Evolutionary conservation across 768 basidiomycete genomes (phyloP).

Genomic region (Boletellus sp.): DNA sequence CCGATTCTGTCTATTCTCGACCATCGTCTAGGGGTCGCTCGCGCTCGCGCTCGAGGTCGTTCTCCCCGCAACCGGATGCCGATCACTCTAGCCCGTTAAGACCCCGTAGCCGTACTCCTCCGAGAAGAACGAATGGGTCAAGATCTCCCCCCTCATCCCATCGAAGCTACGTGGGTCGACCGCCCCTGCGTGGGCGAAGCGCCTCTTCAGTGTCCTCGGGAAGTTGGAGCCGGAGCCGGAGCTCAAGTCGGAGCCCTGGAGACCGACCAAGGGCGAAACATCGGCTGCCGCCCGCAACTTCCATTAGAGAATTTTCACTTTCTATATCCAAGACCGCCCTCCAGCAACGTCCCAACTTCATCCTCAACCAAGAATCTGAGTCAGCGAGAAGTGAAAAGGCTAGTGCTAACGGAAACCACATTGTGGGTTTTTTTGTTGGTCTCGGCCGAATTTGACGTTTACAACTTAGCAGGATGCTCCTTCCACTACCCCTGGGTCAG

Average conservation of each 20-base stretch:
- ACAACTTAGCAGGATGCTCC: slow-evolving; percentile 16
- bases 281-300: slow-evolving; percentile 52
- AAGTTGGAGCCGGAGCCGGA: slow-evolving; percentile 53
- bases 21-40: slow-evolving; percentile 65
- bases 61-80: slow-evolving; percentile 56
- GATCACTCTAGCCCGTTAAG: slow-evolving; percentile 48
- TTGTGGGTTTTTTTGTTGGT: slow-evolving; percentile 17
- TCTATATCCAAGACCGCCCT: slow-evolving; percentile 30
- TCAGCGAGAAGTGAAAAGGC: slow-evolving; percentile 35
- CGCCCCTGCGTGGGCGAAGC: slow-evolving; percentile 41
- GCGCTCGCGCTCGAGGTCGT: slow-evolving; percentile 59
- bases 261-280: slow-evolving; percentile 55
- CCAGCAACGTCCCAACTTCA: slow-evolving; percentile 20
- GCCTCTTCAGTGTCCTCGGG: slow-evolving; percentile 52
- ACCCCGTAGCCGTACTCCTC: slow-evolving; percentile 47
- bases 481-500: slow-evolving; percentile 20
- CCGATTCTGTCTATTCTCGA: slow-evolving; percentile 62
- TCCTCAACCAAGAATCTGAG: slow-evolving; percentile 21
- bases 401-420: slow-evolving; percentile 37
- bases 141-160: slow-evolving; percentile 44
- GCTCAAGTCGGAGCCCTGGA: slow-evolving; percentile 50
- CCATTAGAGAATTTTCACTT: slow-evolving; percentile 34
- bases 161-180: slow-evolving; percentile 36
- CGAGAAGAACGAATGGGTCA: slow-evolving; percentile 37
- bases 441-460: slow-evolving; percentile 1